Evolutionary conservation across 2,329 filamentous ascomycete species (phyloP), one percentile per base, ranked within the genome.

Genomic region (Colletotrichum theobromicola): DNA sequence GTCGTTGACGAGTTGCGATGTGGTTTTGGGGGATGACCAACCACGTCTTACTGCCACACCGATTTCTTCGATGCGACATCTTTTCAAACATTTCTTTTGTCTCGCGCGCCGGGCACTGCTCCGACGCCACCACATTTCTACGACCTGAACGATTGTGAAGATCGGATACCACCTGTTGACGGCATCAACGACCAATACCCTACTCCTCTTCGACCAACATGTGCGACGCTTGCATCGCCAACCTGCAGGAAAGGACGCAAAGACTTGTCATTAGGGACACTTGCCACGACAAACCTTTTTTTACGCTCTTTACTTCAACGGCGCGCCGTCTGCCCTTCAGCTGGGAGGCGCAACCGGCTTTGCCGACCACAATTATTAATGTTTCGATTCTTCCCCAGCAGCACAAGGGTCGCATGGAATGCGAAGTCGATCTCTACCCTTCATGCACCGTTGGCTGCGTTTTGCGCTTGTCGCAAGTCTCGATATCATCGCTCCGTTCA

Each of bases 11-110:
- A 34, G 16, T 37, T 28, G 60, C 35, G 60, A 61, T 18, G 34
- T 58, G 64, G 53, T 67, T 62, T 24, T 35, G n/a, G 42, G 18
- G 37, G 57, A 73, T 57, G 70, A 57, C 57, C 65, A 58, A 55
- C 57, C 32, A 24, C 34, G 5, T n/a, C 18, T 37, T 18, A 42
- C 57, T 42, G 69, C 53, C 60, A 61, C 30, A 5, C 26, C 74
- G 74, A 72, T 65, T 35, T 67, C 74, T 69, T 64, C 61, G 70
- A 76, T 72, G 74, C 65, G 75, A 69, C 71, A 75, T 75, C 66
- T 24, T 16, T 26, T 66, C 70, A 50, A 61, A 61, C 63, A 65
- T 74, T 62, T 60, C 53, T 42, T 72, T 65, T 75, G 60, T 63
- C 65, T 57, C 46, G 46, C 67, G 55, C 64, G 42, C 24, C 42